These are phyloP conservation scores for Pythium guiyangense DNA, from an alignment of 352 stramenopile species.

Conservation along the genomic window DNA sequence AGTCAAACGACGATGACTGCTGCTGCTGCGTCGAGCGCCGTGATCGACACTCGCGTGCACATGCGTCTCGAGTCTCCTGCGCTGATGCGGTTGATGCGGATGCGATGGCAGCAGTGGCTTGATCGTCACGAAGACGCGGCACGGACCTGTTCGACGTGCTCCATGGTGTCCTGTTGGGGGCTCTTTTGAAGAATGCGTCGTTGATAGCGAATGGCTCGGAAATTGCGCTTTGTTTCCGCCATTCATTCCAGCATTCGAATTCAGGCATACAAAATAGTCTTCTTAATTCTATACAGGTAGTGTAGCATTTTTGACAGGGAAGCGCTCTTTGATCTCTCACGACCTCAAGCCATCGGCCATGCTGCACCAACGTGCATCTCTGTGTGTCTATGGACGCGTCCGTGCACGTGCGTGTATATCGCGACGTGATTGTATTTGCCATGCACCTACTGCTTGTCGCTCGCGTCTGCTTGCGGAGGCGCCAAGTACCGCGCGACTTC, in stretches of 20 bases:
- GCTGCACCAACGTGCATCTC: not conserved
- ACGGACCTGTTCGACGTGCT: constrained; percentile 20
- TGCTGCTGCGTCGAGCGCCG: not conserved
- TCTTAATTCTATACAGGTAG: not conserved
- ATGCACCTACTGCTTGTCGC: not conserved
- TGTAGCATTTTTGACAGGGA: not conserved
- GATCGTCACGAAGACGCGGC: too few relatives aligned
- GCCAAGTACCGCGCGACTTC: constrained; percentile 58
- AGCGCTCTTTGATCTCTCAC: too few relatives aligned
- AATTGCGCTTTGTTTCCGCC: not conserved
- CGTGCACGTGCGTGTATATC: too few relatives aligned
- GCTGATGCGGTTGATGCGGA: not conserved
- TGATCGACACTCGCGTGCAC: not conserved
- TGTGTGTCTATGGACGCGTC: too few relatives aligned
- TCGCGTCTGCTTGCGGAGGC: constrained; percentile 5
- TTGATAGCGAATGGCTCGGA: not conserved
- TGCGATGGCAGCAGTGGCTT: too few relatives aligned
- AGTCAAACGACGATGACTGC: not conserved
- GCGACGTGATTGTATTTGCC: not conserved
- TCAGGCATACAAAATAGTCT: not conserved
- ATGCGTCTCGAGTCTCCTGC: not conserved
- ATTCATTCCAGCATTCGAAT: not conserved
- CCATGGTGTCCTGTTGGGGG: constrained; percentile 18
- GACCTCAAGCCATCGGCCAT: not conserved
- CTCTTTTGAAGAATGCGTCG: constrained; percentile 5